Evolutionary conservation across 306 rosid genomes (phyloP), one percentile per base, ranked within the genome.

Genomic region (Trichosanthes cucumerina): DNA sequence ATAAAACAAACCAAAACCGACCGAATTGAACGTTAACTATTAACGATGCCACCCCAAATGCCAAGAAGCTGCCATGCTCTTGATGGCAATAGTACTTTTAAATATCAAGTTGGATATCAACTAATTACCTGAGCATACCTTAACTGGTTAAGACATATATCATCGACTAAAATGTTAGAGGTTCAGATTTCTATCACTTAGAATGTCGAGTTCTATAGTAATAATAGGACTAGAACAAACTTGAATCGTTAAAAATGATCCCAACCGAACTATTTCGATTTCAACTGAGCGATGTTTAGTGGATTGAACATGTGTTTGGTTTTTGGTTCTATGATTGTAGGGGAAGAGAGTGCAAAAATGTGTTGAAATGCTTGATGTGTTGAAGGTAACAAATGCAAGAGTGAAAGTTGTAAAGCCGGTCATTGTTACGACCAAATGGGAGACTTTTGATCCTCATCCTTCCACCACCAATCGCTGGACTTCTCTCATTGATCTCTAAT

Each of bases 401-500:
- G 86, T 82, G 52, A 88, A 88, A 85, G 77, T 72, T 7, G 59
- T 8, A 15, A 72, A 72, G 59, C 88, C 89, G 44, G 85, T 80
- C 0, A 84, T 90, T 68, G 91, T 90, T 9, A 86, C 98, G 24
- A 87, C 96, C 46, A 89, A 91, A 79, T 93, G 97, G 98, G 97
- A 91, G 83, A 89, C 89, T 9, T 91, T 93, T 78, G 91, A 90
- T 73, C 80, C 72, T 60, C 74, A 80, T 68, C 83, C 87, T 16
- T 65, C 84, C 16, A 62, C 85, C 78, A 83, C 83, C 46, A 44
- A 79, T 73, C 60, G 60, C 9, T 87, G 90, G 90, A 83, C 79
- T 16, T 77, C 53, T 85, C 86, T 57, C 82, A 85, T 75, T 85
- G 68, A 81, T 63, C 68, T 70, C 57, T 76, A 28, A 38, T 6